These are phyloP conservation scores for Henningerozyma blattae DNA, from an alignment of 805 yeast species.

Conservation along the genomic window DNA sequence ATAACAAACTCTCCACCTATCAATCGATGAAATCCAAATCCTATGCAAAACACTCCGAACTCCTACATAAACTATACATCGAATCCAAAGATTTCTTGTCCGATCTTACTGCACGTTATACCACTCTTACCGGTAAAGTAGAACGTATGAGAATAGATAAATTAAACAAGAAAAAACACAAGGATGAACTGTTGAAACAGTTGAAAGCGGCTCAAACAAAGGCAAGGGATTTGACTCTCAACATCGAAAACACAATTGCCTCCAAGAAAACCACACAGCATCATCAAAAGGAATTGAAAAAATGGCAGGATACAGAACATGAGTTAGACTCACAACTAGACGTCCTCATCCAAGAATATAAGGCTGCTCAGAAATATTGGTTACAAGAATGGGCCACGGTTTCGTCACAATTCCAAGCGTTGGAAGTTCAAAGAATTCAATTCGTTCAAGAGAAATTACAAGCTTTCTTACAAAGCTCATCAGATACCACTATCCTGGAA, in stretches of 20 bases:
- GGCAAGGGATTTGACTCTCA: slow-evolving; percentile 20
- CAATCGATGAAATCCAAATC: slow-evolving; percentile 20
- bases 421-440: slow-evolving; percentile 20
- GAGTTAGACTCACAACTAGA: slow-evolving; percentile 18
- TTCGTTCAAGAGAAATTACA: slow-evolving; percentile 19
- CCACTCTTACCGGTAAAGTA: slow-evolving; percentile 19
- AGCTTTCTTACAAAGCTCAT: slow-evolving; percentile 14
- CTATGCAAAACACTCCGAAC: slow-evolving; percentile 21
- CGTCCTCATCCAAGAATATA: slow-evolving; percentile 21
- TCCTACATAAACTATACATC: slow-evolving; percentile 13
- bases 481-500: slow-evolving; percentile 19
- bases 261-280: slow-evolving; percentile 15
- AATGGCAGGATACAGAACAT: slow-evolving; percentile 18
- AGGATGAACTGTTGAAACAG: slow-evolving; percentile 17
- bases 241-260: slow-evolving; percentile 21
- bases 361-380: slow-evolving; percentile 23
- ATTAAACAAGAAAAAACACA: slow-evolving; percentile 17
- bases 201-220: slow-evolving; percentile 15
- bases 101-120: slow-evolving; percentile 17
- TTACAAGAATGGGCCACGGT: slow-evolving; percentile 22
- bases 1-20: slow-evolving; percentile 8
- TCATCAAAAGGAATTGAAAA: slow-evolving; percentile 17
- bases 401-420: slow-evolving; percentile 18
- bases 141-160: slow-evolving; percentile 21
- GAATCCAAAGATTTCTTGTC: slow-evolving; percentile 17